Conservation (phyloP, 1,284 basidiomycete genomes). For the Amylostereum areolatum region DNA sequence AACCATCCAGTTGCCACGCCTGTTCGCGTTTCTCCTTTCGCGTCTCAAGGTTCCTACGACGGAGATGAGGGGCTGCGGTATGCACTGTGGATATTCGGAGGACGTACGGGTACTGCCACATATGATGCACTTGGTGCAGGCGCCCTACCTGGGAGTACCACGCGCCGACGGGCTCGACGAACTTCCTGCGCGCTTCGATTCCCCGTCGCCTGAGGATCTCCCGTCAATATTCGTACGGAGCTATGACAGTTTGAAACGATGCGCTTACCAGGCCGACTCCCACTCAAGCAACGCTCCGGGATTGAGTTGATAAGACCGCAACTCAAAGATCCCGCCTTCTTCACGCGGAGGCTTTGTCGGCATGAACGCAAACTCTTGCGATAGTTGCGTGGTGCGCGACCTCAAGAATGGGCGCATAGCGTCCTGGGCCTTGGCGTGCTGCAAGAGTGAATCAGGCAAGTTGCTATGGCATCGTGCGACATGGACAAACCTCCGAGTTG, state of each 20-base stretch:
- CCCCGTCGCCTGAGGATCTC: slow-evolving; percentile 61
- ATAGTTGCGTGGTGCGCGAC: slow-evolving; percentile 71
- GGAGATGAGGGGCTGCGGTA: background rate
- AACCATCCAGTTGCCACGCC: slow-evolving; percentile 90
- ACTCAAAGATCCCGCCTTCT: slow-evolving; percentile 87
- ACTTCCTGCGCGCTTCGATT: slow-evolving; percentile 81
- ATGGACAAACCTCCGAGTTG: slow-evolving; percentile 47
- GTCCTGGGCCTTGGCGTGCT: slow-evolving; percentile 61
- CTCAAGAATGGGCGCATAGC: slow-evolving; percentile 70
- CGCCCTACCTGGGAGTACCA: slow-evolving; percentile 93
- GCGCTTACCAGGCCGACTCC: slow-evolving; percentile 80
- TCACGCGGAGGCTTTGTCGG: slow-evolving; percentile 82
- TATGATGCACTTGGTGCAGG: slow-evolving; percentile 86
- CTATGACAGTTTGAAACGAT: slow-evolving; percentile 6
- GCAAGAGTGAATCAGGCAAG: slow-evolving; percentile 1
- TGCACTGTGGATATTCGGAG: slow-evolving; percentile 6
- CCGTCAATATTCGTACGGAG: slow-evolving; percentile 4
- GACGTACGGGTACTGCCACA: slow-evolving; percentile 89
- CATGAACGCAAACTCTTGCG: slow-evolving; percentile 92
- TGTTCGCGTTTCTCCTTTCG: slow-evolving; percentile 80
- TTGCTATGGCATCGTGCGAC: background rate
- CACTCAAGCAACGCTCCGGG: slow-evolving; percentile 89
- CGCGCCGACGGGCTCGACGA: slow-evolving; percentile 83
- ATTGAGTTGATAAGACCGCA: slow-evolving; percentile 78
- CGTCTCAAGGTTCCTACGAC: slow-evolving; percentile 63